A percentile compares a stretch with the other conserved stretches of the same genome.
phyloP scores from a whole-genome alignment of 768 basidiomycete species.

The Rhodotorula kratochvilovae region DNA sequence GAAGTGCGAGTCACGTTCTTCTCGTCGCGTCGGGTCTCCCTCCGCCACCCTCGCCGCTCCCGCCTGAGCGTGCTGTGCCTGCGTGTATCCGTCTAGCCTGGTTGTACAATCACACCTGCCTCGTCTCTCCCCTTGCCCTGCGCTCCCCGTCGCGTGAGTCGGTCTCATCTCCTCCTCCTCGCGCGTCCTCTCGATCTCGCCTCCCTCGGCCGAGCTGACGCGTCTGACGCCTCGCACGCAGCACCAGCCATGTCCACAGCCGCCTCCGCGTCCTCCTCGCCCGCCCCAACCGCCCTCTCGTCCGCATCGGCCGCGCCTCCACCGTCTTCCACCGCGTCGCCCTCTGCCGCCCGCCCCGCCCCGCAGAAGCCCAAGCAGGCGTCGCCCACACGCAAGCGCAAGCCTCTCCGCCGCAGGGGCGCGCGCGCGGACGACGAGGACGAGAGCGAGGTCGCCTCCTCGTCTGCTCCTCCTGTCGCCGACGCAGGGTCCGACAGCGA shows the following conservation, averaged over 20 bases:
- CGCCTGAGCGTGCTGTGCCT: too few species aligned
- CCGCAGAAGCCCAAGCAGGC: neutral
- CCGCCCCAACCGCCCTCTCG: neutral
- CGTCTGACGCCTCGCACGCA: neutral
- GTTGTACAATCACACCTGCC: too few species aligned
- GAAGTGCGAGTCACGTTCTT: too few species aligned
- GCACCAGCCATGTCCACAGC: neutral
- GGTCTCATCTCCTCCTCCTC: neutral
- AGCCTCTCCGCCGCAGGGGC: constrained; percentile 15
- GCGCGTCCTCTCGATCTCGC: neutral
- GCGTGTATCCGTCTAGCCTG: too few species aligned
- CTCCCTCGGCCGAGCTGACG: neutral
- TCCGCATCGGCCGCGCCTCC: neutral
- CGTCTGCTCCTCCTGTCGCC: neutral
- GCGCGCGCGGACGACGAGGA: constrained; percentile 8
- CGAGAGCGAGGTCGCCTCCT: constrained; percentile 7
- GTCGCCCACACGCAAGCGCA: constrained; percentile 1
- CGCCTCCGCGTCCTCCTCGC: neutral
- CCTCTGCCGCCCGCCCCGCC: neutral
- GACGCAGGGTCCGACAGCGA: constrained; percentile 14
- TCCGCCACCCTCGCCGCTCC: neutral
- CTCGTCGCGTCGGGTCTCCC: neutral
- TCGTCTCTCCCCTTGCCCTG: too few species aligned
- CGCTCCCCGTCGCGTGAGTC: neutral
- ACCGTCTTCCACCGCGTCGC: neutral